Base-by-base conservation (phyloP, 352 stramenopile genomes). In the Globisporangium cylindrosporum region DNA sequence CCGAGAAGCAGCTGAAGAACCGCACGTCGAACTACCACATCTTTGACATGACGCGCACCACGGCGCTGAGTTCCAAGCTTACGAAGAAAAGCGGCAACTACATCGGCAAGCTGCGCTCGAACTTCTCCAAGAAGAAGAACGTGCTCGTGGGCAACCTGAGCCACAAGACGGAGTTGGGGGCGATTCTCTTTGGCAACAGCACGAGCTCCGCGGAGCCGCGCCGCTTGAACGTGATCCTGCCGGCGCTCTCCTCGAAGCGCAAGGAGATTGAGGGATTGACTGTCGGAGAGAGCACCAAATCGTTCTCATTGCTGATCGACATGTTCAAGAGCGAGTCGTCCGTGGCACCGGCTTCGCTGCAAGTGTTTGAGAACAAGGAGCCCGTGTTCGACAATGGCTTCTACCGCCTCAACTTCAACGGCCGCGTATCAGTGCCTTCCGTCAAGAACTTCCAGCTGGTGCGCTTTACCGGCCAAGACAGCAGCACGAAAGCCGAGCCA, bases 61-160 rank as follows among this genome's bases (percentile, higher is more conserved):
- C 77, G 2, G 72, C 73, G 9, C 73, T 78, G 18, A 46, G 81
- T 3, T 65, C 74, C 1, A 86, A 86, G 34, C 67, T 96, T 1
- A 86, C 76, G 5, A 97, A 97, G 73, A 97, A 97, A 68, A 90
- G 84, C 46, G 91, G 89, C 53, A 94, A 97, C 59, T 97, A 97
- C 76, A 76, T 97, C 20, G 91, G 91, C 43, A 97, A 97, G 63
- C 54, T 97, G 43, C 77, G 86, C 10, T 86, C 80, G 1, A 92
- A 87, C 59, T 90, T 94, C 51, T 88, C 81, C 27, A 86, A 86
- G 38, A 85, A 86, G 49, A 91, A 90, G 62, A 91, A 77, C 62
- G 84, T 92, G 54, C 70, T 97, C 10, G 76, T 94, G 29, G 80
- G 77, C 58, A 87, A 86, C 48, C 81, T 84, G 43, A 81, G 76